Evolutionary conservation across 768 basidiomycete genomes (phyloP), one percentile per base, ranked within the genome.

Genomic region (Rhodosporidiobolus odoratus): DNA sequence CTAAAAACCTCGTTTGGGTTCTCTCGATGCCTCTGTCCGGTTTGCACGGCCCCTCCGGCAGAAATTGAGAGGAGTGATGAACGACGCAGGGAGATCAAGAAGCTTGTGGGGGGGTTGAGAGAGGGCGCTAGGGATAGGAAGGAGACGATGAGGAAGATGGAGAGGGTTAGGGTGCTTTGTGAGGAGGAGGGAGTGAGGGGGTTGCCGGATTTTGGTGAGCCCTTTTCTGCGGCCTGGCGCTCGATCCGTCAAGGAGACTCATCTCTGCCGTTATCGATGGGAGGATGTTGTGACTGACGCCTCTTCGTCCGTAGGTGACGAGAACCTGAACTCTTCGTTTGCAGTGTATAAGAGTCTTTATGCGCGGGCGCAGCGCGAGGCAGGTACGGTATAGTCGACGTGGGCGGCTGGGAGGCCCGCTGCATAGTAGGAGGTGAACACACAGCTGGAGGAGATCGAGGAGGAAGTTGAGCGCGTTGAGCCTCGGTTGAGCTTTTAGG

Each of bases 191-290:
- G 72, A 3, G 66, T 62, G 41, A 27, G 32, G 8, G 68, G 68
- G 0, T 27, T 69, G 34, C 72, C 72, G 0, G 67, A 68, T 41
- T 73, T 73, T 48, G 60, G 72, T 73, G 35, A 45, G 72, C 56
- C 23, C n/a, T 10, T 5, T 4, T 37, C 41, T 54, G 30, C n/a
- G n/a, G n/a, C n/a, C n/a, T n/a, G n/a, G n/a, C n/a, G n/a, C n/a
- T n/a, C n/a, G n/a, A n/a, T n/a, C 21, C 23, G 2, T 19, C 21
- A 27, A 13, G 41, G 32, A 30, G 17, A 4, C 54, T 25, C 19
- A n/a, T 65, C 40, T 5, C 57, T 32, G 17, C 40, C 57, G 3
- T 17, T n/a, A 45, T 23, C 12, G 23, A 23, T 45, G 43, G 43
- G 13, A 45, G 43, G 23, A 40, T 8, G 45, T 56, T 16, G 23